These are phyloP conservation scores for Phytophthora crassamura DNA, from an alignment of 352 stramenopile species.

Conservation along the genomic window DNA sequence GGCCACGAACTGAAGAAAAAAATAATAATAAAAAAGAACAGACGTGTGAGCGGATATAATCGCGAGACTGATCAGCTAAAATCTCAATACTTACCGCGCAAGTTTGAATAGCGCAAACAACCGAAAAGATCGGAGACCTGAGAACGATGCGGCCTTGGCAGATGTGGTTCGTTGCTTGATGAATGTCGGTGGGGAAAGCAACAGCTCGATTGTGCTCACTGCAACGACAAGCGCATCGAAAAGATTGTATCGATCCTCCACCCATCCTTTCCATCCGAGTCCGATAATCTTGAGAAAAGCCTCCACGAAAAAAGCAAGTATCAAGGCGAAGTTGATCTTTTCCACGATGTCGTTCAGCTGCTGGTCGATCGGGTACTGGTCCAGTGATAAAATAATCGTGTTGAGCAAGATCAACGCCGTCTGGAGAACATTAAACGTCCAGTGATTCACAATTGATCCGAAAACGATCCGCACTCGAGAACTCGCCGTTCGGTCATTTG, in stretches of 20 bases:
- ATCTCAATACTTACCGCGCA: slow-evolving; percentile 64
- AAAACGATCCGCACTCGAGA: slow-evolving; percentile 28
- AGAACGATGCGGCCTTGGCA: slow-evolving; percentile 54
- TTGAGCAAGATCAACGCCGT: slow-evolving; percentile 84
- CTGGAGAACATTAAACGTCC: slow-evolving; percentile 61
- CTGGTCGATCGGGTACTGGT: slow-evolving; percentile 72
- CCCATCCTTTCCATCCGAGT: slow-evolving; percentile 63
- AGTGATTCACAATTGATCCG: slow-evolving; percentile 47
- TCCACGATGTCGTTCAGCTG: slow-evolving; percentile 51
- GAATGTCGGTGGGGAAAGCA: slow-evolving; percentile 54
- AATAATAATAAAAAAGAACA: neutral
- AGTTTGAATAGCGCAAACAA: slow-evolving; percentile 93
- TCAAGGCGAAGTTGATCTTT: slow-evolving; percentile 68
- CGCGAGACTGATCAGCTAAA: slow-evolving; percentile 13
- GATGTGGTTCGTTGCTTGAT: slow-evolving; percentile 22
- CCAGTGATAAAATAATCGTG: slow-evolving; percentile 83
- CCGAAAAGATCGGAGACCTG: slow-evolving; percentile 85
- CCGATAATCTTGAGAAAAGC: slow-evolving; percentile 77
- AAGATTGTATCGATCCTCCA: slow-evolving; percentile 73
- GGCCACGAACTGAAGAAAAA: slow-evolving; percentile 83
- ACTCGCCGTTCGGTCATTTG: slow-evolving; percentile 1
- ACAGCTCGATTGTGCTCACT: slow-evolving; percentile 46
- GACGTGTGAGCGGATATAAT: slow-evolving; percentile 33
- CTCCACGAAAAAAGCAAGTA: slow-evolving; percentile 61
- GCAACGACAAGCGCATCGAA: slow-evolving; percentile 78